These are phyloP conservation scores for Turritis glabra DNA, from an alignment of 345 rosid genomes.

Conservation along the genomic window DNA sequence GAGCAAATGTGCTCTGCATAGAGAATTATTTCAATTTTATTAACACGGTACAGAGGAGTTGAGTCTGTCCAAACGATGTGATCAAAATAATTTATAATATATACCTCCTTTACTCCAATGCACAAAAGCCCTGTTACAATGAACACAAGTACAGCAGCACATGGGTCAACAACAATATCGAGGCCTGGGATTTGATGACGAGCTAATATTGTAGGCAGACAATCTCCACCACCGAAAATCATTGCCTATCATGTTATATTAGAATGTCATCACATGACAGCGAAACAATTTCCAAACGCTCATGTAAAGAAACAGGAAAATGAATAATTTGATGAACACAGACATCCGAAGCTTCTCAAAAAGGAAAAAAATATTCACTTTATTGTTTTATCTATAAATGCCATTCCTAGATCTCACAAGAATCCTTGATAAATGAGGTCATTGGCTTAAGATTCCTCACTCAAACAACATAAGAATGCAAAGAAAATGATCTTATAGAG, in stretches of 20 bases:
- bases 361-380: not conserved
- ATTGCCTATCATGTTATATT: constrained; percentile 52
- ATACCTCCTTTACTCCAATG: constrained; percentile 94
- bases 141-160: constrained; percentile 80
- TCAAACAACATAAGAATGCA: not conserved
- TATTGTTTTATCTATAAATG: not conserved
- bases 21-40: not conserved
- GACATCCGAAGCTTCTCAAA: not conserved
- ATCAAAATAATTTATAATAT: not conserved
- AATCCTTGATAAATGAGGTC: not conserved
- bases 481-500: not conserved
- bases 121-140: constrained; percentile 86
- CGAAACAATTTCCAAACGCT: not conserved
- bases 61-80: not conserved
- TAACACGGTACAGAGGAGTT: not conserved
- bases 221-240: constrained; percentile 80
- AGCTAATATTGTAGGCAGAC: constrained; percentile 68
- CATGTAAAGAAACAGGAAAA: not conserved
- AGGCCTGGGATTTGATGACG: constrained; percentile 88
- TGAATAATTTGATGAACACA: not conserved
- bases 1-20: constrained; percentile 82
- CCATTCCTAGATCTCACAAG: not conserved
- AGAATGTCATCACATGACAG: not conserved
- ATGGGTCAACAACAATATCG: constrained; percentile 82
- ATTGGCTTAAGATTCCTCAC: too few relatives aligned